Evolutionary conservation across 208 protist genomes (phyloP).

Genomic region (Trypanosoma conorhini): DNA sequence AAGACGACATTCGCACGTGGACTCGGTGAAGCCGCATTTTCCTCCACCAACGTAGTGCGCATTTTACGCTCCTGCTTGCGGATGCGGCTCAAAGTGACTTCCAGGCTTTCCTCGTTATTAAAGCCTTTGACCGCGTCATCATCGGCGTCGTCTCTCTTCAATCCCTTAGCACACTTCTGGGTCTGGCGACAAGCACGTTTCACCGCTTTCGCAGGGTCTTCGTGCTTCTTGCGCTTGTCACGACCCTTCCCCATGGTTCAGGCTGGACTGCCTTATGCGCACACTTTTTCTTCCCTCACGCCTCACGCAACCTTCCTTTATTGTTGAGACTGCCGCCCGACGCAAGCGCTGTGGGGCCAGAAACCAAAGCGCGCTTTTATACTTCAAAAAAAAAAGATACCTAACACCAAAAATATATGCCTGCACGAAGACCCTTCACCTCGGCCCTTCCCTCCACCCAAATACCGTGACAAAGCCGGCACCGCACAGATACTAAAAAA

Average conservation of each 20-base stretch:
- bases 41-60: constrained; percentile 61
- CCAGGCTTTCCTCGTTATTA: constrained; percentile 89
- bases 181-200: constrained; percentile 68
- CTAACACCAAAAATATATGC: too few relatives aligned
- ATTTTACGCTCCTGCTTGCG: constrained; percentile 73
- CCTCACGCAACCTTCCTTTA: neutral
- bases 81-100: constrained; percentile 79
- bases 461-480: too few relatives aligned
- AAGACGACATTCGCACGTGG: constrained; percentile 86
- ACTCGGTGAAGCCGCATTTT: constrained; percentile 58
- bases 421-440: too few relatives aligned
- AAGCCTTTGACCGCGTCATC: constrained; percentile 36
- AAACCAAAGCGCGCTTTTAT: too few relatives aligned
- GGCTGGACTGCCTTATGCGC: neutral
- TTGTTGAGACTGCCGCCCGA: neutral
- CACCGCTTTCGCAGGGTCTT: constrained; percentile 79
- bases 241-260: constrained; percentile 88
- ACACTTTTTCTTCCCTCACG: neutral
- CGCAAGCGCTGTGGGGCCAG: too few relatives aligned
- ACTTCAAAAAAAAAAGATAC: too few relatives aligned
- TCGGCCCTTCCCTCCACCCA: too few relatives aligned
- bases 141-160: constrained; percentile 26
- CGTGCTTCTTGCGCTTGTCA: constrained; percentile 91
- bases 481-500: too few relatives aligned
- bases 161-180: constrained; percentile 56